Percentiles rank a stretch among this genome's conserved stretches.
These are phyloP conservation scores for Paracamarosporium sp. DNA, from an alignment of 2,329 filamentous ascomycete genomes.

Conservation along the genomic window DNA sequence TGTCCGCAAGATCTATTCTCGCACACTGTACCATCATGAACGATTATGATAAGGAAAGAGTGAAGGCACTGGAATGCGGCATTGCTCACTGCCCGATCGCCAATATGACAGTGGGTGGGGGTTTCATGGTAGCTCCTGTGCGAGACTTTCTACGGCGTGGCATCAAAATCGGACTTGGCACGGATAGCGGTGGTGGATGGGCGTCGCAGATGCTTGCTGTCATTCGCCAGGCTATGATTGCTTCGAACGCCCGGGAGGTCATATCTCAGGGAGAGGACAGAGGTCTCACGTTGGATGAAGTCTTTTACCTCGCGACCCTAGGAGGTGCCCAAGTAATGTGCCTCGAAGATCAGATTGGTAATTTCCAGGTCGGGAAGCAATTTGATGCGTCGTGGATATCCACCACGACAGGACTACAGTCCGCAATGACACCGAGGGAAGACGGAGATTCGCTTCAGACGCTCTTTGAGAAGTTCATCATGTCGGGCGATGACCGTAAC, in stretches of 20 bases:
- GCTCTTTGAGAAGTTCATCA: slow-evolving; percentile 69
- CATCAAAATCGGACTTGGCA: slow-evolving; percentile 72
- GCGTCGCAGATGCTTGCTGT: slow-evolving; percentile 65
- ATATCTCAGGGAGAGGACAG: slow-evolving; percentile 46
- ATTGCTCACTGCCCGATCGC: slow-evolving; percentile 70
- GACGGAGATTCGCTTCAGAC: slow-evolving; percentile 54
- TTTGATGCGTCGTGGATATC: slow-evolving; percentile 66
- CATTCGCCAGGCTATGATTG: slow-evolving; percentile 65
- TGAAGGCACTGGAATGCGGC: slow-evolving; percentile 60
- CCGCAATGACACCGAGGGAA: slow-evolving; percentile 59
- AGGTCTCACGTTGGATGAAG: slow-evolving; percentile 29
- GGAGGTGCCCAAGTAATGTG: slow-evolving; percentile 67
- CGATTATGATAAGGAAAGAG: slow-evolving; percentile 59
- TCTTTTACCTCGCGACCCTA: slow-evolving; percentile 66
- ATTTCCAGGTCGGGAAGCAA: slow-evolving; percentile 65
- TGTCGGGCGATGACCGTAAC: slow-evolving; percentile 71
- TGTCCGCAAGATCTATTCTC: slow-evolving; percentile 64
- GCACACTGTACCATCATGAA: slow-evolving; percentile 71
- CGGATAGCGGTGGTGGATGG: slow-evolving; percentile 69
- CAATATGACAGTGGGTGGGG: slow-evolving; percentile 60
- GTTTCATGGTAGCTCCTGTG: slow-evolving; percentile 68
- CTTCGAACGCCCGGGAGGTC: slow-evolving; percentile 47
- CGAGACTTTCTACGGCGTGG: slow-evolving; percentile 63
- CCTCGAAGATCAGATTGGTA: slow-evolving; percentile 61
- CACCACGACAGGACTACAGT: slow-evolving; percentile 35